Conservation (phyloP, 2,329 filamentous ascomycete species). For the Aureobasidium namibiae region DNA sequence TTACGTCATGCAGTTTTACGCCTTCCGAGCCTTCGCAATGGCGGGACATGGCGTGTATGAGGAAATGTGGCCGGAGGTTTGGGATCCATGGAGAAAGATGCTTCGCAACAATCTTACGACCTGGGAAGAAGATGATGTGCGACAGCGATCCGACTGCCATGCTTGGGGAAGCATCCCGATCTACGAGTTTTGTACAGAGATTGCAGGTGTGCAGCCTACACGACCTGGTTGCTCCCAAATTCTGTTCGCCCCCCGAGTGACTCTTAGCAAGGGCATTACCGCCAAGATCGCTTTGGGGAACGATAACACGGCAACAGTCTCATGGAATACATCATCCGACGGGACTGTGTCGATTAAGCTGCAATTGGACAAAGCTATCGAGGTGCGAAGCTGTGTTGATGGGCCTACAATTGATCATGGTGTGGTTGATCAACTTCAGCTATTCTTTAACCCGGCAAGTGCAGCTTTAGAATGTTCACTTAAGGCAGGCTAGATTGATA, state of each 20-base stretch:
- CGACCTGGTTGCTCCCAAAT: neutral
- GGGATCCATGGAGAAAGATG: constrained; percentile 32
- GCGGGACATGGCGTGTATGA: constrained; percentile 30
- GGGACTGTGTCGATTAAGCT: neutral
- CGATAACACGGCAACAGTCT: neutral
- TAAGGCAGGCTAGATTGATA: too few species aligned
- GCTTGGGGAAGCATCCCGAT: constrained; percentile 37
- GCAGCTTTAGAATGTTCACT: neutral
- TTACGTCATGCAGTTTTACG: constrained; percentile 33
- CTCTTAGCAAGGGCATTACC: neutral
- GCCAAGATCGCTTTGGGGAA: neutral
- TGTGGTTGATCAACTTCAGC: neutral
- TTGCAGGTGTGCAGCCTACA: constrained; percentile 23
- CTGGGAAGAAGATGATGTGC: constrained; percentile 37
- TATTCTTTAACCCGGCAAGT: neutral
- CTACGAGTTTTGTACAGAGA: constrained; percentile 34
- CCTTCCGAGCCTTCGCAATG: constrained; percentile 29
- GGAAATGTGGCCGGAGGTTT: constrained; percentile 22
- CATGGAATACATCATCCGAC: neutral
- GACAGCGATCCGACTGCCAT: constrained; percentile 37
- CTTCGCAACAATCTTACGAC: constrained; percentile 32
- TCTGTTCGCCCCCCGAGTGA: neutral
- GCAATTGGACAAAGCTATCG: neutral
- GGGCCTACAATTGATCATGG: neutral
- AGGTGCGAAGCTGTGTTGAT: neutral